A percentile compares a stretch with the other conserved stretches of the same genome.
These are phyloP conservation scores for Ustilago xerochloae DNA, from an alignment of 1,284 basidiomycete species.

Conservation along the genomic window DNA sequence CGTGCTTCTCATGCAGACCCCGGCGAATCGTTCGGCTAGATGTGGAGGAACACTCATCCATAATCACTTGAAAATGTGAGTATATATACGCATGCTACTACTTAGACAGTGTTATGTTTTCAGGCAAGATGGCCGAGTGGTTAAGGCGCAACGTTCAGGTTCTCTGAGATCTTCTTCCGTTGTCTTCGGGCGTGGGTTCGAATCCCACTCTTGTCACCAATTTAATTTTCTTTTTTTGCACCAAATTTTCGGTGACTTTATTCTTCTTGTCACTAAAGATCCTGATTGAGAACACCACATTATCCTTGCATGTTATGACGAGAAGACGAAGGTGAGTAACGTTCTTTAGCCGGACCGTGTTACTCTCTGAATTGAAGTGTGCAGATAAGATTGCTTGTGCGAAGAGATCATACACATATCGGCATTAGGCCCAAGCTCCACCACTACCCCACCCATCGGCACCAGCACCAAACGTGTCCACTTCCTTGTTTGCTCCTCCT, in stretches of 20 bases:
- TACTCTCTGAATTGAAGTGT: too few species aligned
- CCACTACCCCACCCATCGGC: constrained; percentile 31
- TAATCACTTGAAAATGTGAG: too few species aligned
- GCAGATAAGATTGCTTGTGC: too few species aligned
- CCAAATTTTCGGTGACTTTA: not conserved
- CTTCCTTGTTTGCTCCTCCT: not conserved
- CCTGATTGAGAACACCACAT: too few species aligned
- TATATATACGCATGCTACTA: not conserved
- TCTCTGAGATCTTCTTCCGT: constrained; percentile 26
- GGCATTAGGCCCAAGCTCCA: constrained; percentile 29
- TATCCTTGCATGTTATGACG: too few species aligned
- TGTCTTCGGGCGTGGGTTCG: constrained; percentile 68
- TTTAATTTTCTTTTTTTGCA: not conserved
- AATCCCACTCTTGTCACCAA: constrained; percentile 67
- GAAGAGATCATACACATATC: too few species aligned
- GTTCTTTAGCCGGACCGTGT: too few species aligned
- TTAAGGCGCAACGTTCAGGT: constrained; percentile 65
- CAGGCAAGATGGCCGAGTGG: constrained; percentile 68
- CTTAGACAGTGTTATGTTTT: not conserved
- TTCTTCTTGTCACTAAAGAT: too few species aligned
- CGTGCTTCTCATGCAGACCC: not conserved
- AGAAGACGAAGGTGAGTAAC: too few species aligned
- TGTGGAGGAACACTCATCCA: constrained; percentile 32
- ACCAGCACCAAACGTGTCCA: constrained; percentile 23
- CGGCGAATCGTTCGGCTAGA: not conserved